Conservation (phyloP, 164 flowering plant genomes). For the Aristolochia contorta region DNA sequence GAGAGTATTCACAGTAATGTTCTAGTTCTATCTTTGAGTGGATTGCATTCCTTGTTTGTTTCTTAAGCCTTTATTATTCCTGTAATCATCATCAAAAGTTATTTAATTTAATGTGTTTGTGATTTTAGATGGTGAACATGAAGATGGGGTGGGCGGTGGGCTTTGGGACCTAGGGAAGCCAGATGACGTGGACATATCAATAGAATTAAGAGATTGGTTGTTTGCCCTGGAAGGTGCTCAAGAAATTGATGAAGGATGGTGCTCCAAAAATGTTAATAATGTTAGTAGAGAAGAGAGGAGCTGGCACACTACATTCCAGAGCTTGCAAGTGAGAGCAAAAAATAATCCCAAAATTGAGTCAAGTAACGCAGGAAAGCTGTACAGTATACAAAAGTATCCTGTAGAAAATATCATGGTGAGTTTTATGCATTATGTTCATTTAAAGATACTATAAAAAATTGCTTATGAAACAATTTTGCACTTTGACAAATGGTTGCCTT, state of each 20-base stretch:
- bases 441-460: too few species aligned
- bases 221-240: slow-evolving; percentile 88
- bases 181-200: slow-evolving; percentile 73
- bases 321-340: slow-evolving; percentile 57
- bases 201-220: slow-evolving; percentile 85
- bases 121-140: slow-evolving; percentile 38
- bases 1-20: slow-evolving; percentile 31
- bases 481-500: too few species aligned
- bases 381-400: slow-evolving; percentile 34
- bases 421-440: not conserved
- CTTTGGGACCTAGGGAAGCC: slow-evolving; percentile 62
- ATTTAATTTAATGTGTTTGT: not conserved
- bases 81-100: too few species aligned
- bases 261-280: slow-evolving; percentile 23
- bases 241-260: slow-evolving; percentile 56
- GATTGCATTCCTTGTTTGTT: not conserved
- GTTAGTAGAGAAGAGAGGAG: slow-evolving; percentile 62
- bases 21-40: not conserved
- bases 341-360: slow-evolving; percentile 33
- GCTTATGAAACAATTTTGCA: too few species aligned
- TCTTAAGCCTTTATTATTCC: not conserved
- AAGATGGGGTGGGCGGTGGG: slow-evolving; percentile 25
- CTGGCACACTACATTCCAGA: slow-evolving; percentile 82
- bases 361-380: slow-evolving; percentile 23
- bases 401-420: slow-evolving; percentile 69